phyloP scores from a whole-genome alignment of 768 basidiomycete genomes.

The Lyophyllum semitale region DNA sequence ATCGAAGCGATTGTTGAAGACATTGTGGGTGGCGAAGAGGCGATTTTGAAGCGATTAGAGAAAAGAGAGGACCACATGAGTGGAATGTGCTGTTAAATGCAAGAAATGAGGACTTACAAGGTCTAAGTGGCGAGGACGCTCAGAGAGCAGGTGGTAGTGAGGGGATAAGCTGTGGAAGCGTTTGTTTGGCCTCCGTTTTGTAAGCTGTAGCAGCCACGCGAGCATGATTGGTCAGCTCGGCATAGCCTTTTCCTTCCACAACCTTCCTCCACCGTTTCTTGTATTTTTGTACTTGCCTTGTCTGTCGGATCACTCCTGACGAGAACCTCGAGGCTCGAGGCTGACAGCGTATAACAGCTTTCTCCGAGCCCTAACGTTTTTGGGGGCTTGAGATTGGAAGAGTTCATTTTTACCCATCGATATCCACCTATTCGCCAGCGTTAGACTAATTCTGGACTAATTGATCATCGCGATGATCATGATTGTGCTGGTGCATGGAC shows the following conservation, averaged over 20 bases:
- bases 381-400: neutral
- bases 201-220: constrained; percentile 34
- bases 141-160: constrained; percentile 48
- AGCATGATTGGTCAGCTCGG: constrained; percentile 38
- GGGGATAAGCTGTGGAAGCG: constrained; percentile 45
- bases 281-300: constrained; percentile 4
- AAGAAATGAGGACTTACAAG: constrained; percentile 31
- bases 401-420: neutral
- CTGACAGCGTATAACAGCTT: neutral
- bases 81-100: neutral
- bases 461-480: neutral
- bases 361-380: neutral
- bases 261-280: constrained; percentile 10
- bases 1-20: constrained; percentile 35
- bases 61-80: constrained; percentile 19
- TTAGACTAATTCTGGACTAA: neutral
- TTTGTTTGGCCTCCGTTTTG: constrained; percentile 50
- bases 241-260: constrained; percentile 19
- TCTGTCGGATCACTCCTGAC: constrained; percentile 11
- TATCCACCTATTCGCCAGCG: neutral
- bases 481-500: neutral
- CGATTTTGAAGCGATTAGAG: constrained; percentile 36
- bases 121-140: constrained; percentile 26
- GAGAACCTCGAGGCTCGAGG: too few species aligned
- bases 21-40: constrained; percentile 20